Evolutionary conservation across 2,329 filamentous ascomycete genomes (phyloP).

Genomic region (Pseudocercospora cruenta): DNA sequence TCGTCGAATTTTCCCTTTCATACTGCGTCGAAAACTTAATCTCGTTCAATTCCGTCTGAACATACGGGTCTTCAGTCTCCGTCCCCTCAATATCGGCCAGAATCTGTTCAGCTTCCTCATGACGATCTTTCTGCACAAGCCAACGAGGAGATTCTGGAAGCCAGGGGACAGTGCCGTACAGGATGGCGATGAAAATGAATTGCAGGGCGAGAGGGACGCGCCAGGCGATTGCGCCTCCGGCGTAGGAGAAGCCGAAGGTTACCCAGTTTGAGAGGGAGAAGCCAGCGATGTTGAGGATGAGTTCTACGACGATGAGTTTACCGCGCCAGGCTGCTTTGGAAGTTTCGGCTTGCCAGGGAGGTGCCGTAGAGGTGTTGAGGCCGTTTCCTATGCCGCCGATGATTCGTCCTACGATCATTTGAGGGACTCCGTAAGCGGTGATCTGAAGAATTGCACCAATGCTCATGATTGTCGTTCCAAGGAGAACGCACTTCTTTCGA

Average conservation of each 20-base stretch:
- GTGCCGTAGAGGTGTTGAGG: slow-evolving; percentile 52
- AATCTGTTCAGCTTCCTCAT: slow-evolving; percentile 54
- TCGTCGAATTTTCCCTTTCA: slow-evolving; percentile 54
- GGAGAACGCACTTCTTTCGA: slow-evolving; percentile 52
- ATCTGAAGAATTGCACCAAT: slow-evolving; percentile 55
- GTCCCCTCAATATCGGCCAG: slow-evolving; percentile 54
- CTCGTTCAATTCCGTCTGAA: slow-evolving; percentile 49
- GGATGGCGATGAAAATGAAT: slow-evolving; percentile 54
- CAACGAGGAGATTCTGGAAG: slow-evolving; percentile 53
- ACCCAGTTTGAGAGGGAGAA: slow-evolving; percentile 58
- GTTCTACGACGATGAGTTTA: slow-evolving; percentile 42
- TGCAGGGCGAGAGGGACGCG: slow-evolving; percentile 54
- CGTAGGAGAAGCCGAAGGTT: slow-evolving; percentile 56
- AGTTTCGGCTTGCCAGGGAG: slow-evolving; percentile 57
- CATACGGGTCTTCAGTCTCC: slow-evolving; percentile 49
- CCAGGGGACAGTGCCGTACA: slow-evolving; percentile 52
- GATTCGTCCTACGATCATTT: slow-evolving; percentile 56
- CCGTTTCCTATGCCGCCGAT: slow-evolving; percentile 55
- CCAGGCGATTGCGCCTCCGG: slow-evolving; percentile 48
- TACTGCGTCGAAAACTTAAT: slow-evolving; percentile 55
- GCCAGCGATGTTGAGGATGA: slow-evolving; percentile 54
- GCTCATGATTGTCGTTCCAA: slow-evolving; percentile 55
- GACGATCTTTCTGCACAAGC: slow-evolving; percentile 50
- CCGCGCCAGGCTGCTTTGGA: slow-evolving; percentile 47
- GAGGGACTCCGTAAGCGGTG: slow-evolving; percentile 47